phyloP scores from a whole-genome alignment of 164 flowering plant genomes.

The Magnolia officinalis region DNA sequence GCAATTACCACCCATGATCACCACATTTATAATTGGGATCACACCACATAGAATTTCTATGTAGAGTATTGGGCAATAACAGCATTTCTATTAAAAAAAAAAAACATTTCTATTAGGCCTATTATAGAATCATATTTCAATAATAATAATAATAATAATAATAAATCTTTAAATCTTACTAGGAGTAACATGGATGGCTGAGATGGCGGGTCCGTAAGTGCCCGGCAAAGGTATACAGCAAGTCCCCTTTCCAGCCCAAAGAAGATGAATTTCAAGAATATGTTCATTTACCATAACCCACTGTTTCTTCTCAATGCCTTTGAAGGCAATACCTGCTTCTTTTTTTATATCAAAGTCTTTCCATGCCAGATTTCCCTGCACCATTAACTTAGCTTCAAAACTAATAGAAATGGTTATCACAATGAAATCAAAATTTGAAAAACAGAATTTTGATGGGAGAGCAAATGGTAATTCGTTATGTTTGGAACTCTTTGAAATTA shows the following conservation, averaged over 20 bases:
- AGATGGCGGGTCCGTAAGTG: slow-evolving; percentile 47
- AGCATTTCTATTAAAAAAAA: too few species aligned
- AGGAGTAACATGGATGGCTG: slow-evolving; percentile 61
- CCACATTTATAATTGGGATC: too few species aligned
- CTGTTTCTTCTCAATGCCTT: slow-evolving; percentile 37
- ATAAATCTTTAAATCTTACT: slow-evolving; percentile 28
- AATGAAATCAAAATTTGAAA: too few species aligned
- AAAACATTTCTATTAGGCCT: neutral
- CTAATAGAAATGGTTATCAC: too few species aligned
- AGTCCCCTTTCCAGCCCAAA: slow-evolving; percentile 59
- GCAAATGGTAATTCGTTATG: too few species aligned
- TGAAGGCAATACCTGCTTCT: slow-evolving; percentile 50
- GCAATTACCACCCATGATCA: too few species aligned
- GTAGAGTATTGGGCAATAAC: too few species aligned
- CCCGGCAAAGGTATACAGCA: slow-evolving; percentile 51
- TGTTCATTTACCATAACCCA: slow-evolving; percentile 50
- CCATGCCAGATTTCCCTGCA: slow-evolving; percentile 7
- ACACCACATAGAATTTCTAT: too few species aligned
- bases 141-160: too few species aligned
- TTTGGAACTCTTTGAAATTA: too few species aligned
- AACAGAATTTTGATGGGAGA: too few species aligned
- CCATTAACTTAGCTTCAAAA: neutral
- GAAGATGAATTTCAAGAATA: slow-evolving; percentile 47
- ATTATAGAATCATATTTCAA: neutral
- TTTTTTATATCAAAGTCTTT: slow-evolving; percentile 60